A percentile compares a stretch with the other conserved stretches of the same genome.
phyloP scores from a whole-genome alignment of 78 protist genomes.

The Salpingoeca rosetta region DNA sequence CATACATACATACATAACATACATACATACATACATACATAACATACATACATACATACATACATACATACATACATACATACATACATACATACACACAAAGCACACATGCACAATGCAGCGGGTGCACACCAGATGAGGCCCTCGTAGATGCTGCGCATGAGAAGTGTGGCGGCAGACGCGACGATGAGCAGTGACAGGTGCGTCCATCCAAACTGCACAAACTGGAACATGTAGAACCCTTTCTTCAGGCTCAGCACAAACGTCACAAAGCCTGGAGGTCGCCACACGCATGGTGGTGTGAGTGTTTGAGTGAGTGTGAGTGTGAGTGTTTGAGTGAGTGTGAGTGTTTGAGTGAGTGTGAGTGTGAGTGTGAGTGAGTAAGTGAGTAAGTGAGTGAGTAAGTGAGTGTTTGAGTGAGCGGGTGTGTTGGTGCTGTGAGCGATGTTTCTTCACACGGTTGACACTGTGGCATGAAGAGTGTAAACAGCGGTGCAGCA shows the following conservation, averaged over 20 bases:
- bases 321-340: background rate
- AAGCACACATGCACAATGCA: background rate
- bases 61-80: too few relatives aligned
- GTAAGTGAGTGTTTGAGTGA: too few relatives aligned
- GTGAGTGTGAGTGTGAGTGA: constrained; percentile 16
- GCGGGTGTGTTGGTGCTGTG: background rate
- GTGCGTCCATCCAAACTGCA: constrained; percentile 77
- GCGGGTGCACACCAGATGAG: constrained; percentile 50
- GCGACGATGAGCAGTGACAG: constrained; percentile 62
- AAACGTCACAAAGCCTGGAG: constrained; percentile 59
- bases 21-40: too few relatives aligned
- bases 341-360: background rate
- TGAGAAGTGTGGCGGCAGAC: constrained; percentile 32
- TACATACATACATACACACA: background rate
- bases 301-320: background rate
- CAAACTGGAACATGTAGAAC: constrained; percentile 65
- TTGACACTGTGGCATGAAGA: too few relatives aligned
- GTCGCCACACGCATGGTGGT: too few relatives aligned
- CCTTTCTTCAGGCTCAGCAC: constrained; percentile 47
- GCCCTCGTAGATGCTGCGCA: constrained; percentile 55
- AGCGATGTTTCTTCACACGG: too few relatives aligned
- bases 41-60: too few relatives aligned
- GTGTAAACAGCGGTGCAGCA: background rate
- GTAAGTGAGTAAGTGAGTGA: constrained; percentile 29
- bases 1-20: too few relatives aligned